These are phyloP conservation scores for Lipomyces yamadae DNA, from an alignment of 805 yeast genomes.

Conservation along the genomic window DNA sequence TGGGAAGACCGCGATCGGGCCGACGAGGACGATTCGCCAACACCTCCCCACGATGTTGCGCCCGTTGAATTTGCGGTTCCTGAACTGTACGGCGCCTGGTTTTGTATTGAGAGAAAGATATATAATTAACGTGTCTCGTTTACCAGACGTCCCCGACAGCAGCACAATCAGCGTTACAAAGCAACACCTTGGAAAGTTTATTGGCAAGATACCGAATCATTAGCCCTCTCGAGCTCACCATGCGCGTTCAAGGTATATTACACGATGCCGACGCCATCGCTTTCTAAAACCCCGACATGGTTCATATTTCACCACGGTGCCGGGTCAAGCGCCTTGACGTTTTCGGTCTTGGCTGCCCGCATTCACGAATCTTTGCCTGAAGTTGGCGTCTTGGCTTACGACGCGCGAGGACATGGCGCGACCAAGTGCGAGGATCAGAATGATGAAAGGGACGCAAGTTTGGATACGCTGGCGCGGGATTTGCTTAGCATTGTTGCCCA, in stretches of 20 bases:
- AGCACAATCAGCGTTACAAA: background rate
- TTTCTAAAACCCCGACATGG: conserved; percentile 52
- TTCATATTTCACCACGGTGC: conserved; percentile 92
- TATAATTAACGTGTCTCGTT: background rate
- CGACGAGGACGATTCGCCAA: background rate
- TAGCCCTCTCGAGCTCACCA: conserved; percentile 3
- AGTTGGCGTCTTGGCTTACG: conserved; percentile 74
- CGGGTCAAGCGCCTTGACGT: conserved; percentile 84
- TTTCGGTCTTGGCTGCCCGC: conserved; percentile 50
- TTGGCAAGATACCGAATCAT: background rate
- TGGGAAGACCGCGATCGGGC: background rate
- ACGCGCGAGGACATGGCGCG: conserved; percentile 84
- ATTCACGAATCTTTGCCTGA: conserved; percentile 38
- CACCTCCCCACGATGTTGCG: background rate
- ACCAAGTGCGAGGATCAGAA: conserved; percentile 45
- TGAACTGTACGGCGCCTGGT: background rate
- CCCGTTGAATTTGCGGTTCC: background rate
- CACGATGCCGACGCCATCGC: conserved; percentile 17
- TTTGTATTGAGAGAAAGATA: background rate
- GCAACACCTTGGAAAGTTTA: conserved; percentile 16
- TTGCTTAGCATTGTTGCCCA: conserved; percentile 54
- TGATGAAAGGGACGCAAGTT: conserved; percentile 48
- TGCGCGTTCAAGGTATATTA: conserved; percentile 20
- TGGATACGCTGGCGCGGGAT: conserved; percentile 64
- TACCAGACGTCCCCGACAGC: conserved; percentile 8